These are phyloP conservation scores for Dictyophora rubrovolvata DNA, from an alignment of 768 basidiomycete genomes.

Conservation along the genomic window DNA sequence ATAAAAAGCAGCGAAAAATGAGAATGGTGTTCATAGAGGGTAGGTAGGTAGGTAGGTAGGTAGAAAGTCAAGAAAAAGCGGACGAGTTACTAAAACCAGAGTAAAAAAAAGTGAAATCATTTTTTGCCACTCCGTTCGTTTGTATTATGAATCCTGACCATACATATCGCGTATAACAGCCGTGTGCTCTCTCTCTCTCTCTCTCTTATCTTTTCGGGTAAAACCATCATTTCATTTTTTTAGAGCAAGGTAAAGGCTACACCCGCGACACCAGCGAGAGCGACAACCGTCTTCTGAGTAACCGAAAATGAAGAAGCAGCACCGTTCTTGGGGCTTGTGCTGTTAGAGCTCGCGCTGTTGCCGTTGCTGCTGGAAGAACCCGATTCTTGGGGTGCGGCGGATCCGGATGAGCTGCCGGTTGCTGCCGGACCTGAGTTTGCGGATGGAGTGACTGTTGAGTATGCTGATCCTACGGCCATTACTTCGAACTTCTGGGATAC, in stretches of 20 bases:
- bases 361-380: too few species aligned
- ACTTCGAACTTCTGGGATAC: constrained; percentile 1
- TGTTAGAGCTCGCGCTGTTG: too few species aligned
- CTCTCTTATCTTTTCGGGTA: too few species aligned
- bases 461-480: background rate
- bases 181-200: too few species aligned
- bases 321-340: background rate
- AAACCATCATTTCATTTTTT: background rate
- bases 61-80: background rate
- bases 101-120: too few species aligned
- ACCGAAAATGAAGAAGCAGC: background rate
- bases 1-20: background rate
- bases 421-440: background rate
- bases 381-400: background rate
- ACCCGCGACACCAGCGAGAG: background rate
- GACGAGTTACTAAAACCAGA: background rate
- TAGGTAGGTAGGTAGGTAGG: too few species aligned
- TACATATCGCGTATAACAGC: background rate
- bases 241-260: background rate
- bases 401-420: background rate
- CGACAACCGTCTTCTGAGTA: background rate
- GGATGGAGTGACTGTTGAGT: background rate
- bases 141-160: too few species aligned
- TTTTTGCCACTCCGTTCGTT: background rate
- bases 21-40: background rate